Base-by-base conservation (phyloP, 805 yeast species). In the Clavispora santaluciae region DNA sequence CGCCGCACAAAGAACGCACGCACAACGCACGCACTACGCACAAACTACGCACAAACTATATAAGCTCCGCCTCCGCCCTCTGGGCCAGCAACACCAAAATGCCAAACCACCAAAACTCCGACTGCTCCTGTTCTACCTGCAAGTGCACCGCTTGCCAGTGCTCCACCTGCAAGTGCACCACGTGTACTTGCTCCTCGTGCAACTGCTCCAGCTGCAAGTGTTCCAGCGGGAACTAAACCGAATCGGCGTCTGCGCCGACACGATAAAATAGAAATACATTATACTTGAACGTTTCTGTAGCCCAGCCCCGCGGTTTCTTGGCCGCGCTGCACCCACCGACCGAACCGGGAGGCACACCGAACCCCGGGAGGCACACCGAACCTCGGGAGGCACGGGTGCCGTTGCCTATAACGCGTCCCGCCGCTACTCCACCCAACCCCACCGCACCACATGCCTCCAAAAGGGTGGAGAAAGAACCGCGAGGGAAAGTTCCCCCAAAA, bases 381-480 rank as follows among this genome's bases (percentile, higher is more conserved):
- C n/a, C 12, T 5, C 4, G 25, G 25, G 25, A 23, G 25, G 25
- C 25, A 23, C 25, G 25, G 25, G 25, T 23, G 25, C 11, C 4
- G 11, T 23, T 5, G 25, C 29, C 16, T 12, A 9, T 5, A 15
- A 28, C 31, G 31, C 31, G 31, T 16, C 16, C 30, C 10, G 3
- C 6, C 9, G 31, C 16, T 28, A 5, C 31, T 16, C 31, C n/a
- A 3, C 13, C 5, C 31, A 3, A 3, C 15, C 6, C 4, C 23
- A 31, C 35, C 5, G 16, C 11, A 22, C 31, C 31, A 50, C 35
- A 86, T 86, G 95, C 95, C 95, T 42, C 95, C 93, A 51, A 86
- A 84, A 66, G 93, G 93, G 39, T 84, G 90, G 93, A 81, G 86
- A 65, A 86, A 85, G 56, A 79, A 79, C 57, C 77, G 83, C 2